phyloP scores from a whole-genome alignment of 768 basidiomycete species.

The Neoboletus magnificus region DNA sequence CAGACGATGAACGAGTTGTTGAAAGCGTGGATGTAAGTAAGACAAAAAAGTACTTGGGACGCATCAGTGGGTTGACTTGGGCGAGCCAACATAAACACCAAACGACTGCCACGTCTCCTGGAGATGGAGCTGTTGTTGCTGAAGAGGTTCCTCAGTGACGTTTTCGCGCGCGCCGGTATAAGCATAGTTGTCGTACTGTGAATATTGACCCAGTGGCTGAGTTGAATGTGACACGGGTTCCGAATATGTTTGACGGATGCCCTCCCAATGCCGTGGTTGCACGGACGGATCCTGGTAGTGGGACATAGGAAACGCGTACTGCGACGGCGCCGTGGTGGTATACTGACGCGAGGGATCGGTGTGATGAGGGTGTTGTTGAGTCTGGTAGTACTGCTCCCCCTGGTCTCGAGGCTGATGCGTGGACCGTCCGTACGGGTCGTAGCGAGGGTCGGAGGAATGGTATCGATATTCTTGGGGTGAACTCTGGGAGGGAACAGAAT shows the following conservation, averaged over 20 bases:
- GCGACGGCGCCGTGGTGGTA: constrained; percentile 1
- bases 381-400: constrained; percentile 22
- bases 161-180: neutral
- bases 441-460: constrained; percentile 11
- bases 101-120: constrained; percentile 70
- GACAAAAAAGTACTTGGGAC: neutral
- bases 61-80: constrained; percentile 1
- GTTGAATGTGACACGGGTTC: neutral
- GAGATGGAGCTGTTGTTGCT: constrained; percentile 18
- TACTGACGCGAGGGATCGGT: constrained; percentile 9
- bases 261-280: constrained; percentile 16
- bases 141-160: constrained; percentile 6
- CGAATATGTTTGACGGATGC: neutral
- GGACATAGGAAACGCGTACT: neutral
- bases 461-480: constrained; percentile 12
- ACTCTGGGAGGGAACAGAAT: constrained; percentile 20
- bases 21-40: too few species aligned
- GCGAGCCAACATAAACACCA: constrained; percentile 49
- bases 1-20: neutral
- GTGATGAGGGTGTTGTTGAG: constrained; percentile 18
- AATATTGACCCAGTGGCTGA: neutral
- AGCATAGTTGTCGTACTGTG: constrained; percentile 3
- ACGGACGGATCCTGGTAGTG: constrained; percentile 11
- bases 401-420: constrained; percentile 11
- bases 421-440: constrained; percentile 13